Evolutionary conservation across 2,329 filamentous ascomycete species (phyloP).

Genomic region (Xylaria multiplex): DNA sequence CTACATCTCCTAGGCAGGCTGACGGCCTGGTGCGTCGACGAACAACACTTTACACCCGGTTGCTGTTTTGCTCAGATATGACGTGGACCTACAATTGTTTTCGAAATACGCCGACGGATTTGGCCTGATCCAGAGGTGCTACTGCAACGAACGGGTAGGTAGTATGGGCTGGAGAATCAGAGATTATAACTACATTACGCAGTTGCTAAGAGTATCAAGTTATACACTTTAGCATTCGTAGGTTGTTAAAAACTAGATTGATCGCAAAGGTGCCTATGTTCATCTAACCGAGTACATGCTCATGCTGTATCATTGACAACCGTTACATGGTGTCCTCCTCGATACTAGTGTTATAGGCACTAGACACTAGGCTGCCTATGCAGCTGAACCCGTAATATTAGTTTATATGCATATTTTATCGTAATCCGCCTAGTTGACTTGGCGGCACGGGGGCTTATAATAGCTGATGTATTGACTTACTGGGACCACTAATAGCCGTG

Average conservation of each 20-base stretch:
- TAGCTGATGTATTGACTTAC: conserved; percentile 29
- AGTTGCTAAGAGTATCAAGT: not conserved
- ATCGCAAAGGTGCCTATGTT: not conserved
- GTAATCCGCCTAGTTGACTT: too few relatives aligned
- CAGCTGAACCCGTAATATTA: conserved; percentile 22
- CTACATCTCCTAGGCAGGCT: conserved; percentile 48
- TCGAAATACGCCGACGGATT: not conserved
- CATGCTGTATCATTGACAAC: not conserved
- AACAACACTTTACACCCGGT: not conserved
- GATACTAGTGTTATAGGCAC: not conserved
- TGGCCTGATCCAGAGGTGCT: not conserved
- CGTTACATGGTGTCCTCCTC: not conserved
- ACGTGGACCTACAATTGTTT: conserved; percentile 5
- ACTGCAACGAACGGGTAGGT: not conserved
- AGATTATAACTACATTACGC: not conserved
- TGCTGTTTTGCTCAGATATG: conserved; percentile 11
- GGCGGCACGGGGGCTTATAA: not conserved
- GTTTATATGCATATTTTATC: not conserved
- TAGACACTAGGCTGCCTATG: not conserved
- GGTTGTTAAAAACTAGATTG: not conserved
- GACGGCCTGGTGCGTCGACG: conserved; percentile 44
- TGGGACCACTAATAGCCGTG: conserved; percentile 48
- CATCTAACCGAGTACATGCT: not conserved
- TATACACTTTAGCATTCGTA: conserved; percentile 6
- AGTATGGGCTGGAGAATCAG: not conserved